Conservation (phyloP, 208 protist species). For the Acanthamoeba culbertsoni region DNA sequence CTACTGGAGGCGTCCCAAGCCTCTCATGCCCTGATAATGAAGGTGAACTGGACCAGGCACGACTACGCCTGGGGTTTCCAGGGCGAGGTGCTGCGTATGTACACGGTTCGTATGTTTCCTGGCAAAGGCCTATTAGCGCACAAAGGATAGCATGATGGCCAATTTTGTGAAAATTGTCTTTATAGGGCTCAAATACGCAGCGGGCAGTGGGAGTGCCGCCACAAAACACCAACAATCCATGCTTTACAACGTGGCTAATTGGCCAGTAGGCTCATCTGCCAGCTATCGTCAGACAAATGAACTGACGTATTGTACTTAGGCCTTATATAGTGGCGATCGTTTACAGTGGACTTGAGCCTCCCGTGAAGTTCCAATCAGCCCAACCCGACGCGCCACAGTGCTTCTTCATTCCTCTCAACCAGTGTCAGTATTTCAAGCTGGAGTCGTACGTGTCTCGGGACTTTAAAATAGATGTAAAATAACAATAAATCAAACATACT, state of each 20-base stretch:
- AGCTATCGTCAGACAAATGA: background rate
- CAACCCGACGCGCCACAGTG: background rate
- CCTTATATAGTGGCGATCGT: background rate
- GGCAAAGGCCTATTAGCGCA: background rate
- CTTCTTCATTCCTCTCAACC: background rate
- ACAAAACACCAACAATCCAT: background rate
- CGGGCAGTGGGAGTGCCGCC: background rate
- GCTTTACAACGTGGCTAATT: background rate
- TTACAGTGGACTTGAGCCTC: background rate
- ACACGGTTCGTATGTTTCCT: background rate
- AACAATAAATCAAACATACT: background rate
- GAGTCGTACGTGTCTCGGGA: background rate
- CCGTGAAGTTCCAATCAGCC: background rate
- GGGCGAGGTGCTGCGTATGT: background rate
- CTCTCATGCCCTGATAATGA: background rate
- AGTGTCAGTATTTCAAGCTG: constrained; percentile 7
- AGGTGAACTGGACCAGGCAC: constrained; percentile 24
- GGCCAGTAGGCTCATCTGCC: background rate
- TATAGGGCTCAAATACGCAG: background rate
- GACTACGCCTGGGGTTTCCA: constrained; percentile 23
- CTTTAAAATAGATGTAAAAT: background rate
- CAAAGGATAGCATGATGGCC: background rate
- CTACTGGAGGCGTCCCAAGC: background rate
- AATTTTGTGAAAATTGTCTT: background rate
- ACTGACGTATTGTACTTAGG: background rate